Percentiles rank a stretch among this genome's conserved stretches.
Evolutionary conservation across 225 moss, liverwort and hornwort genomes (phyloP).

Genomic region (Neckera pumila): DNA sequence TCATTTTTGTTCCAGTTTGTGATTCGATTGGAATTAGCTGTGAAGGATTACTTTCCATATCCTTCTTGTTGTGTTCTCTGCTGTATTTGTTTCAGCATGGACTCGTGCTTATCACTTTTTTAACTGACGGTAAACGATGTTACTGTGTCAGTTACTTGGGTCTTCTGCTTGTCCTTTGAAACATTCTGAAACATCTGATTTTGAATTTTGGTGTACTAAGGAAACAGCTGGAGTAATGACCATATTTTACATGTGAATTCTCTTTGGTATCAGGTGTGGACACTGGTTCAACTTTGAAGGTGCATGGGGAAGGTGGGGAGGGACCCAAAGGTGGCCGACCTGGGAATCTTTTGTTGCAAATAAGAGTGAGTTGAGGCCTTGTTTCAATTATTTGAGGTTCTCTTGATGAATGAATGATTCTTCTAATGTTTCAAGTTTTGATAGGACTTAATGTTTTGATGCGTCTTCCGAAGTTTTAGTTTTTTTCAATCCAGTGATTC

Average conservation of each 20-base stretch:
- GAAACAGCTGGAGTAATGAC: background rate
- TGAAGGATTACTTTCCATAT: background rate
- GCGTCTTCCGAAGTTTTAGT: background rate
- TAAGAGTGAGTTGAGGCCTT: constrained; percentile 38
- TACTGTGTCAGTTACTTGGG: background rate
- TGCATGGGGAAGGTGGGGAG: constrained; percentile 67
- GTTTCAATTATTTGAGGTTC: background rate
- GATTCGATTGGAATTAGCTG: background rate
- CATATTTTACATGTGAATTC: background rate
- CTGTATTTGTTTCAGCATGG: background rate
- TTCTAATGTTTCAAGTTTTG: background rate
- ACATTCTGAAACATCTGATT: background rate
- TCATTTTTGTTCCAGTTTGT: background rate
- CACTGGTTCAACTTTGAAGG: constrained; percentile 50
- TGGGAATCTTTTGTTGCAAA: constrained; percentile 54
- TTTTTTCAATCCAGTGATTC: background rate
- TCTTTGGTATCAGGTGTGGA: constrained; percentile 57
- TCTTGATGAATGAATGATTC: background rate
- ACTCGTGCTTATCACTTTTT: background rate
- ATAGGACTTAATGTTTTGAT: background rate
- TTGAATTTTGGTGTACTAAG: background rate
- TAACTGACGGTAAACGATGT: background rate
- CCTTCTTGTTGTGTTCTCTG: background rate
- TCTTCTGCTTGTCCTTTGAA: background rate
- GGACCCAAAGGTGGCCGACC: constrained; percentile 46